A percentile compares a stretch with the other conserved stretches of the same genome.
Conservation (phyloP, 345 rosid species). For the Geranium rotundifolium region DNA sequence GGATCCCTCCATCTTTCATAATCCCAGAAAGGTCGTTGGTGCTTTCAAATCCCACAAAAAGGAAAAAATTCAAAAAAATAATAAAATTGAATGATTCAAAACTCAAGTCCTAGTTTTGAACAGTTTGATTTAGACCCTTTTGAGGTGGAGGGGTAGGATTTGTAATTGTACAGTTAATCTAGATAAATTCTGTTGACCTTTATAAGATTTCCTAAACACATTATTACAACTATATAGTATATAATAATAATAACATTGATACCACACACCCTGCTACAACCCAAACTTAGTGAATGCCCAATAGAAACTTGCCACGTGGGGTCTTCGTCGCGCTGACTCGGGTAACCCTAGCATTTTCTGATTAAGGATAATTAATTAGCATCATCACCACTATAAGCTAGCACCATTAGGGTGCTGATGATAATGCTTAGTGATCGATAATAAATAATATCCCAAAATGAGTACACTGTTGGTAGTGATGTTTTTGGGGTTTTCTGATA, state of each 20-base stretch:
- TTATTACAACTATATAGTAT: too few species aligned
- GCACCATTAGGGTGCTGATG: not conserved
- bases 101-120: not conserved
- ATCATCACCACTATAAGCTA: not conserved
- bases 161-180: not conserved
- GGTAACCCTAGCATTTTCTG: not conserved
- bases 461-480: not conserved
- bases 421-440: not conserved
- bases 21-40: not conserved
- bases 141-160: not conserved
- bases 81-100: not conserved
- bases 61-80: too few species aligned
- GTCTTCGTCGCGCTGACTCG: not conserved
- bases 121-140: not conserved
- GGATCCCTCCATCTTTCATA: not conserved
- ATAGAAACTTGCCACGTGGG: not conserved
- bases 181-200: not conserved
- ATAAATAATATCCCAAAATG: not conserved
- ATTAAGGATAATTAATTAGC: not conserved
- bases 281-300: not conserved
- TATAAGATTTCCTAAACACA: not conserved
- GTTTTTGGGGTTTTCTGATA: not conserved
- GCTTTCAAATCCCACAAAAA: not conserved
- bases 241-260: too few species aligned
- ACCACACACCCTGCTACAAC: not conserved